phyloP scores from a whole-genome alignment of 345 rosid genomes.

The Acer negundo region DNA sequence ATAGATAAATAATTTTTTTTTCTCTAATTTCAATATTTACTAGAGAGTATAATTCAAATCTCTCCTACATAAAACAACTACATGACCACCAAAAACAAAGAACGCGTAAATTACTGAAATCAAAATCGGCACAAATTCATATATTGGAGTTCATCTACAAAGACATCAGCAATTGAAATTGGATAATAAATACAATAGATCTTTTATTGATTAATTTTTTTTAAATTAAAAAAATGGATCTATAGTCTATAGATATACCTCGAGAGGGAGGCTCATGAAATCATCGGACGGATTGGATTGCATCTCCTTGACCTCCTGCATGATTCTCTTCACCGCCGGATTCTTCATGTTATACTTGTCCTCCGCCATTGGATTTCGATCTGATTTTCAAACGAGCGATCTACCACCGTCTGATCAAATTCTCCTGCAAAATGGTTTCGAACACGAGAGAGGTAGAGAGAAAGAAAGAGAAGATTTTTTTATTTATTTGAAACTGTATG shows the following conservation, averaged over 20 bases:
- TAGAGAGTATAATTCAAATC: neutral
- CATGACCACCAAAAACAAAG: neutral
- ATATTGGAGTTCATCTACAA: neutral
- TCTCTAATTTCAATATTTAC: no score
- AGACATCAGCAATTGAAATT: neutral
- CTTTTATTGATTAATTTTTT: neutral
- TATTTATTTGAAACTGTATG: neutral
- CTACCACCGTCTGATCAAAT: constrained; percentile 13
- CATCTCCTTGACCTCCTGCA: constrained; percentile 99
- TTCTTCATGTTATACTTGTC: constrained; percentile 87
- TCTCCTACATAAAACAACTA: neutral
- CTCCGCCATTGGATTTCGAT: constrained; percentile 62
- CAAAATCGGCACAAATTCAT: neutral
- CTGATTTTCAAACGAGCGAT: neutral
- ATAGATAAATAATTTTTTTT: no score
- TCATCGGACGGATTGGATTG: constrained; percentile 97
- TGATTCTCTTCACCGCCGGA: constrained; percentile 94
- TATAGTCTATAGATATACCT: constrained; percentile 41
- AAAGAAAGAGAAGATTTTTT: neutral
- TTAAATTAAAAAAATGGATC: neutral
- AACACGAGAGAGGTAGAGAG: neutral
- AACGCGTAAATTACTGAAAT: neutral
- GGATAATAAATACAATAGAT: neutral
- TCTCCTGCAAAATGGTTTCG: neutral
- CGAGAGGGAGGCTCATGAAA: constrained; percentile 97